phyloP scores from a whole-genome alignment of 495 filamentous ascomycete genomes.

The Ramalina peruviana region DNA sequence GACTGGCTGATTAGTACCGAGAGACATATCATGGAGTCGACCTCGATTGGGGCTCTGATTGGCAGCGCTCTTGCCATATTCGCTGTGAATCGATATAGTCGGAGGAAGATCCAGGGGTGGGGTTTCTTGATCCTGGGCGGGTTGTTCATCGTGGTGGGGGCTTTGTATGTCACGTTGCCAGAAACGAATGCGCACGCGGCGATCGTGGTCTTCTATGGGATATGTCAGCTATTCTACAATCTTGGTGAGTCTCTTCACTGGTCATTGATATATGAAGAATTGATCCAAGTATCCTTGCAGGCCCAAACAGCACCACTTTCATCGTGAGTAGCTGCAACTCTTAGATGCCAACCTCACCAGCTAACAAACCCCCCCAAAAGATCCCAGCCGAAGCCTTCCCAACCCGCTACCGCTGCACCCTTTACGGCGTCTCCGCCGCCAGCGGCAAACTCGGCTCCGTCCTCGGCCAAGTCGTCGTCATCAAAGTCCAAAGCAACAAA shows the following conservation, averaged over 20 bases:
- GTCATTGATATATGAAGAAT: neutral
- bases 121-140: conserved; percentile 33
- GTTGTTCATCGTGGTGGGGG: conserved; percentile 35
- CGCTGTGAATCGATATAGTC: conserved; percentile 31
- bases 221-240: conserved; percentile 52
- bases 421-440: conserved; percentile 41
- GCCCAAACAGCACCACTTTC: conserved; percentile 46
- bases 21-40: conserved; percentile 25
- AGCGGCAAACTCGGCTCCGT: conserved; percentile 45
- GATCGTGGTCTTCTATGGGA: conserved; percentile 40
- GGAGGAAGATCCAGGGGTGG: conserved; percentile 33
- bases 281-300: neutral
- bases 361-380: conserved; percentile 4
- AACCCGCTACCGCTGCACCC: conserved; percentile 43
- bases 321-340: conserved; percentile 23
- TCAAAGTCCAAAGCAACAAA: conserved; percentile 8
- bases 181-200: conserved; percentile 22
- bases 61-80: conserved; percentile 33
- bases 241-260: conserved; percentile 28
- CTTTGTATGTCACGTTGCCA: conserved; percentile 31
- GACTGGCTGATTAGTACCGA: conserved; percentile 14
- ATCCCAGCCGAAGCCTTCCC: conserved; percentile 48
- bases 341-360: neutral
- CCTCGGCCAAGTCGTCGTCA: conserved; percentile 38
- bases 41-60: conserved; percentile 28